Base-by-base conservation (phyloP, 106 monocot species). In the Dendrobium catenatum region DNA sequence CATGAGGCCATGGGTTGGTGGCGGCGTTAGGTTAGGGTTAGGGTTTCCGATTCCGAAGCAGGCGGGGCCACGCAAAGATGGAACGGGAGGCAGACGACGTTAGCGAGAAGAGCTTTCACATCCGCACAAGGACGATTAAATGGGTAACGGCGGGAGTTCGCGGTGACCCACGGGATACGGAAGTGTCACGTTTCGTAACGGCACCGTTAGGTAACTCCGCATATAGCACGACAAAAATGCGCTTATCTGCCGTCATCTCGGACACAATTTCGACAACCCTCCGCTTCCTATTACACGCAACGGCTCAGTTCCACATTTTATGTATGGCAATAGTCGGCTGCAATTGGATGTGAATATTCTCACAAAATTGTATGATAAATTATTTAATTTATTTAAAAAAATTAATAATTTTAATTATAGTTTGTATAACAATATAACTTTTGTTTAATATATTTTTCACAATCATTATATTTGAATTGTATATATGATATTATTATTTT, bases 1-100 rank as follows among this genome's bases (percentile, higher is more conserved):
- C 86, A 90, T 79, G 86, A 84, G 80, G 88, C 86, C 87, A 91
- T 89, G 72, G 61, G 56, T 9, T 59, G 81, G 76, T 75, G 88
- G 86, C 84, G 86, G 87, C 85, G 88, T 89, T 88, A 91, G 83
- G 90, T 88, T 88, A 87, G 86, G 90, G 86, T 87, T 92, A 85
- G 73, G 70, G 29, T 37, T 64, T 47, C 42, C 75, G 64, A 61
- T 80, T 80, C 83, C 67, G 80, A 46, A 29, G 70, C 10, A 72
- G 55, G 77, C 76, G 82, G 77, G 85, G 48, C 64, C 67, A 20
- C 16, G 20, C 43, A 56, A 72, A 75, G 73, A 80, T 48, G 88
- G 82, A 68, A 90, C 87, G 87, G 47, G 87, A 85, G 44, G 66
- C 81, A 86, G 82, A 88, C 90, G 90, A 84, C 87, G 90, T 90